phyloP scores from a whole-genome alignment of 2,329 filamentous ascomycete genomes.

The Claviceps quebecensis region DNA sequence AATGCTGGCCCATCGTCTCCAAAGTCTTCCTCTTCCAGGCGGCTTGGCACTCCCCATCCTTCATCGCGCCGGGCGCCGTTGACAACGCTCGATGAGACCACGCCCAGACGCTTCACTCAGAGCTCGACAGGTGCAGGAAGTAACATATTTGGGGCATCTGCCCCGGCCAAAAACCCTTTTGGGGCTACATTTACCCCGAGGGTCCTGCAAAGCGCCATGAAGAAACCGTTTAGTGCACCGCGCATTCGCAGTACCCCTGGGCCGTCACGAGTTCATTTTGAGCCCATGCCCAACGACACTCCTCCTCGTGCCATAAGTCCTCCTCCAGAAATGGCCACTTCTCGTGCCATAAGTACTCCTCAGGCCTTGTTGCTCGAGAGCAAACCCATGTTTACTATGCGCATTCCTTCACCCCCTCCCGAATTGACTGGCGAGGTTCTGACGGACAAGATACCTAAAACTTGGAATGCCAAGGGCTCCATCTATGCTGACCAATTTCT shows the following conservation, averaged over 20 bases:
- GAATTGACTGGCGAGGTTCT: slow-evolving; percentile 42
- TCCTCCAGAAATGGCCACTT: slow-evolving; percentile 17
- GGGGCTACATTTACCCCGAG: slow-evolving; percentile 29
- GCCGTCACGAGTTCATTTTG: slow-evolving; percentile 27
- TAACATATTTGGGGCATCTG: slow-evolving; percentile 29
- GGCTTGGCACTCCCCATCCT: slow-evolving; percentile 24
- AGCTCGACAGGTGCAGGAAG: slow-evolving; percentile 22
- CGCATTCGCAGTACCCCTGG: slow-evolving; percentile 26
- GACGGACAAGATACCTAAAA: slow-evolving; percentile 37
- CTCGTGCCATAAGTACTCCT: slow-evolving; percentile 25
- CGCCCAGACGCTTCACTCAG: slow-evolving; percentile 22
- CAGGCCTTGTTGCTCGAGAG: too few species aligned
- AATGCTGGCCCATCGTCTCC: slow-evolving; percentile 26
- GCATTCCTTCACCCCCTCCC: slow-evolving; percentile 42
- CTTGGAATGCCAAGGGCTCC: slow-evolving; percentile 36
- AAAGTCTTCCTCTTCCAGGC: slow-evolving; percentile 14
- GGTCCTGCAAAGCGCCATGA: slow-evolving; percentile 29
- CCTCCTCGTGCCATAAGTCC: slow-evolving; percentile 29
- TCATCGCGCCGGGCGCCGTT: slow-evolving; percentile 23
- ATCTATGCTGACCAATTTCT: slow-evolving; percentile 48
- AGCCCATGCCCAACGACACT: slow-evolving; percentile 28
- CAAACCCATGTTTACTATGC: slow-evolving; percentile 32
- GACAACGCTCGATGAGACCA: slow-evolving; percentile 20
- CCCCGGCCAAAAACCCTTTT: slow-evolving; percentile 20
- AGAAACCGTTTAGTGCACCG: slow-evolving; percentile 31